These are phyloP conservation scores for Peronospora farinosa DNA, from an alignment of 352 stramenopile genomes.

Conservation along the genomic window DNA sequence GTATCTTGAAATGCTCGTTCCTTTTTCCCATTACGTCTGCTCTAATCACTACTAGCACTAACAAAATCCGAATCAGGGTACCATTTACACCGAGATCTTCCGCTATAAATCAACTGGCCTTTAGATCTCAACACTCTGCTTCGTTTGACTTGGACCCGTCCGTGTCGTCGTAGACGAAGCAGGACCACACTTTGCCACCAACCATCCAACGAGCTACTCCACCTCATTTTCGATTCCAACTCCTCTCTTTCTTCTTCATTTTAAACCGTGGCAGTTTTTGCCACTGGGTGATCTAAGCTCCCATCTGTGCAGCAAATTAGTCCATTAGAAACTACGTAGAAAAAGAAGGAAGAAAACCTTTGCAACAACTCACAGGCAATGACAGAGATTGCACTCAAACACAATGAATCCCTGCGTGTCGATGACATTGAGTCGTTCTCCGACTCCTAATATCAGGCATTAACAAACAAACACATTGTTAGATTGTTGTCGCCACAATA, in stretches of 20 bases:
- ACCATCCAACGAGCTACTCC: conserved; percentile 1
- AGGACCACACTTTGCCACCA: conserved; percentile 4
- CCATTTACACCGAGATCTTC: neutral
- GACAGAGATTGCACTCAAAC: conserved; percentile 35
- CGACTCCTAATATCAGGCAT: conserved; percentile 29
- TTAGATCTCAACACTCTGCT: conserved; percentile 3
- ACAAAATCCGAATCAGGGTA: conserved; percentile 17
- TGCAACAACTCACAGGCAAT: conserved; percentile 37
- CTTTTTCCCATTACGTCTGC: conserved; percentile 18
- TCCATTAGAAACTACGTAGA: neutral
- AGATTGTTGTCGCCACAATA: too few relatives aligned
- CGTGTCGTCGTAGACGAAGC: conserved; percentile 11
- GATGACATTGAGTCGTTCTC: conserved; percentile 42
- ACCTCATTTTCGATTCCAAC: neutral
- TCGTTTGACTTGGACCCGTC: neutral
- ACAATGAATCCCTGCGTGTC: conserved; percentile 29
- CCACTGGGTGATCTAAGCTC: conserved; percentile 31
- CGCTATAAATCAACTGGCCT: neutral
- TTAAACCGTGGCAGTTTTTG: conserved; percentile 26
- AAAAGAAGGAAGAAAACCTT: neutral
- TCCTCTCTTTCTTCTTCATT: neutral
- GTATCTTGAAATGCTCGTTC: conserved; percentile 14
- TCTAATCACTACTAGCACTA: conserved; percentile 25
- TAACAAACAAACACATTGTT: too few relatives aligned
- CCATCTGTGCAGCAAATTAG: conserved; percentile 27